phyloP scores from a whole-genome alignment of 2,329 filamentous ascomycete genomes.

The Cladophialophora bantiana region DNA sequence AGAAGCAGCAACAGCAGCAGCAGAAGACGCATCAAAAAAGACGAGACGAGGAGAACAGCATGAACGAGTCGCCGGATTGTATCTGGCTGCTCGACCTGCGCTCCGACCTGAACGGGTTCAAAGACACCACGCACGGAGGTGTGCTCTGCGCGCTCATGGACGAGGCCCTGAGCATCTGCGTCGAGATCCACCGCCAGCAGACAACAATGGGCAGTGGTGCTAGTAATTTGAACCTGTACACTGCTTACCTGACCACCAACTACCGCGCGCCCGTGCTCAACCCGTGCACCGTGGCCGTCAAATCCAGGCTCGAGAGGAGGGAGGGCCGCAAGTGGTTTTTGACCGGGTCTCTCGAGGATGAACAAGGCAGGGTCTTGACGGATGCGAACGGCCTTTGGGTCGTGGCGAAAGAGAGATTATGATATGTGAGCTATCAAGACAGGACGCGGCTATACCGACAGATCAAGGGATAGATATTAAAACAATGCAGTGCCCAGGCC shows the following conservation, averaged over 20 bases:
- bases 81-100: constrained; percentile 7
- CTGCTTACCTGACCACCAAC: neutral
- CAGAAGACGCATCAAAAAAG: neutral
- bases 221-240: neutral
- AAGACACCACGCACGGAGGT: constrained; percentile 11
- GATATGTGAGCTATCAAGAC: neutral
- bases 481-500: too few relatives aligned
- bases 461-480: too few relatives aligned
- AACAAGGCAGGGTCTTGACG: constrained; percentile 3
- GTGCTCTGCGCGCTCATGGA: constrained; percentile 6
- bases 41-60: neutral
- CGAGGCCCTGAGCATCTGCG: constrained; percentile 10
- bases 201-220: neutral
- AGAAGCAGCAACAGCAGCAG: neutral
- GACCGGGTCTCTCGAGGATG: constrained; percentile 4
- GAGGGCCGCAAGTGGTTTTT: constrained; percentile 9
- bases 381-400: constrained; percentile 5
- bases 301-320: neutral
- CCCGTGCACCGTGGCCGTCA: neutral
- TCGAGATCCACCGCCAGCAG: constrained; percentile 9
- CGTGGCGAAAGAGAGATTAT: neutral
- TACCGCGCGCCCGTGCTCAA: neutral
- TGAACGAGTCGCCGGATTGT: neutral
- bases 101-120: constrained; percentile 9
- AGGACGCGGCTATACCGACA: too few relatives aligned